Base-by-base conservation (phyloP, 768 basidiomycete species). In the Gautieria morchelliformis region DNA sequence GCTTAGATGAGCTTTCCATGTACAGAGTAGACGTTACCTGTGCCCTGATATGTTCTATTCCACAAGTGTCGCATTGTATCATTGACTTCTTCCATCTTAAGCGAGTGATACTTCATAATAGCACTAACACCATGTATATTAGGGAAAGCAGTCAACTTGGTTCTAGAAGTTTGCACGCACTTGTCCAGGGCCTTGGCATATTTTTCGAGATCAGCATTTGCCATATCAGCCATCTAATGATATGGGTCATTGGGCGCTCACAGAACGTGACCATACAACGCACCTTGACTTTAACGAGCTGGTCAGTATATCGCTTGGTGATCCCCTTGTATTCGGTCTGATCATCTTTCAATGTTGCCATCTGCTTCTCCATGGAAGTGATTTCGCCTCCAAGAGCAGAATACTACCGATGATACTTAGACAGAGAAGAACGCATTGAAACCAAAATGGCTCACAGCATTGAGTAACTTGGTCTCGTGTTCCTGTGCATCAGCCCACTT, bases 41-140 rank as follows among this genome's bases (percentile, higher is more conserved):
- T 97, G 63, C 95, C 95, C 69, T 98, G 95, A 71, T 99, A 99
- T 0, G 94, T 98, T 73, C 93, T 95, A 68, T 93, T 95, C 96
- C 96, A 99, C 4, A 98, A 69, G 66, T 96, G 92, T 49, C 87
- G 87, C 83, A 98, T 95, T 14, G 87, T 94, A 65, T 96, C 93
- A 66, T 99, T 99, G 64, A 99, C 93, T 75, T 99, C 96, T 70
- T 94, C 92, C 96, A 98, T 96, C 73, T 99, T 99, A 64, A 96
- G 77, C 14, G 84, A 75, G 66, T 99, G 96, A 65, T 97, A 99
- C 70, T 91, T 92, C 91, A 99, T 96, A 69, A 99, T 98, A 42
- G 94, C 96, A 63, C 95, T 97, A 58, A 2, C 58, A 60, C 33
- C 20, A 20, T 53, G 47, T 41, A 42, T 35, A 60, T 71, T 52